A percentile compares a stretch with the other conserved stretches of the same genome.
These are phyloP conservation scores for Euphorbia tirucalli DNA, from an alignment of 345 rosid species.

Conservation along the genomic window DNA sequence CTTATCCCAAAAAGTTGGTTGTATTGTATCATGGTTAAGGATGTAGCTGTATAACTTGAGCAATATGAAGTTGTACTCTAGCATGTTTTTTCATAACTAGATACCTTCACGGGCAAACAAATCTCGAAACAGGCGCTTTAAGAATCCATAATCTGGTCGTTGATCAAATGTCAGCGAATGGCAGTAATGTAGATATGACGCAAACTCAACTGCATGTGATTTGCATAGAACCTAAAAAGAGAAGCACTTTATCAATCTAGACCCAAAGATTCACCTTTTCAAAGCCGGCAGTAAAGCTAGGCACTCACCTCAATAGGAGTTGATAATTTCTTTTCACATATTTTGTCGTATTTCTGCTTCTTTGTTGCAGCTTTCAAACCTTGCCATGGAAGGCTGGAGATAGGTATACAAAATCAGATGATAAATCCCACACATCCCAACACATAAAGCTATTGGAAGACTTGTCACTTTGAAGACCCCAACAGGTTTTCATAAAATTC, in stretches of 20 bases:
- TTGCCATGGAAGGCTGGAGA: slow-evolving; percentile 87
- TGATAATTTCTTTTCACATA: slow-evolving; percentile 83
- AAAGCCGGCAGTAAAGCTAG: background rate
- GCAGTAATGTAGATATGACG: slow-evolving; percentile 86
- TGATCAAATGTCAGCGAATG: slow-evolving; percentile 79
- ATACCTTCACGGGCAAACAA: slow-evolving; percentile 76
- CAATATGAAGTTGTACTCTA: background rate
- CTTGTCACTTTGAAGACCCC: background rate
- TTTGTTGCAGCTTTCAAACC: slow-evolving; percentile 88
- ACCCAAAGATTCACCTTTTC: background rate
- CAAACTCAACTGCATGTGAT: slow-evolving; percentile 79
- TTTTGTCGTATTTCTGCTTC: slow-evolving; percentile 85
- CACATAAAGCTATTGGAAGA: background rate
- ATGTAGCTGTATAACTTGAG: background rate
- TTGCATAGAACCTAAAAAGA: slow-evolving; percentile 66
- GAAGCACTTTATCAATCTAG: background rate
- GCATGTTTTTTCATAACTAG: background rate
- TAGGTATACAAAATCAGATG: slow-evolving; percentile 21
- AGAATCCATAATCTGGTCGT: slow-evolving; percentile 81
- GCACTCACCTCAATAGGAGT: slow-evolving; percentile 83
- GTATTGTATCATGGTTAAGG: background rate
- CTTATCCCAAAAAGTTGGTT: background rate
- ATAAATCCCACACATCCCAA: background rate
- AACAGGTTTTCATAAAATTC: slow-evolving; percentile 1
- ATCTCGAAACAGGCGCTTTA: slow-evolving; percentile 77